Evolutionary conservation across 2,329 filamentous ascomycete species (phyloP), one percentile per base, ranked within the genome.

Genomic region (Penicillium sp.): DNA sequence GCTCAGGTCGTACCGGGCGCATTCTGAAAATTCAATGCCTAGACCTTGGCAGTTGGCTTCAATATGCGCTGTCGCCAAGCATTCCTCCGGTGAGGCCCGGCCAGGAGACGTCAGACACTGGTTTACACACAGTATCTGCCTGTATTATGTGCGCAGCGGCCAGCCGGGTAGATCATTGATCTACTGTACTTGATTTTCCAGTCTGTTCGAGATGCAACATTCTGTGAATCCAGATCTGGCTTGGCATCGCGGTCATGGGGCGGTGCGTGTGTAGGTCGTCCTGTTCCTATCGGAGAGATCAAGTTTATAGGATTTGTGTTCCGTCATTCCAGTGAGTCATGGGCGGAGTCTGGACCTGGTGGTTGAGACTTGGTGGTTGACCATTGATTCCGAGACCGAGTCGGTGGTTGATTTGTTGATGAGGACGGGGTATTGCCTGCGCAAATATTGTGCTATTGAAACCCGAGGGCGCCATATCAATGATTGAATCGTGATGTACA

Each of bases 91-190:
- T 38, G 28, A 38, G n/a, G 33, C 12, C 46, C 13, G 27, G 40
- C 29, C 18, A 4, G 35, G 18, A 11, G 14, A 37, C 19, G 27
- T 29, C 14, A 4, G 14, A 18, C 7, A 47, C 29, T 31, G 31
- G 22, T 16, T 13, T 22, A n/a, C n/a, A n/a, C n/a, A n/a, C n/a
- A n/a, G n/a, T n/a, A 10, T 27, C 41, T 38, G 27, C 41, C 36
- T 50, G 44, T 37, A 29, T 28, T 19, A 11, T 12, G 13, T 39
- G 41, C 42, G 19, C 44, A 28, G 43, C 37, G 33, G n/a, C n/a
- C n/a, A n/a, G n/a, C n/a, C n/a, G n/a, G 18, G 38, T 41, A 34
- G 45, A 44, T 52, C 45, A 52, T 47, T 52, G 40, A 52, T 52
- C 25, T 48, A 25, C 28, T n/a, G 19, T 22, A 45, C 28, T 28